Conservation (phyloP, 495 filamentous ascomycete species). For the Parathielavia hyrcaniae region DNA sequence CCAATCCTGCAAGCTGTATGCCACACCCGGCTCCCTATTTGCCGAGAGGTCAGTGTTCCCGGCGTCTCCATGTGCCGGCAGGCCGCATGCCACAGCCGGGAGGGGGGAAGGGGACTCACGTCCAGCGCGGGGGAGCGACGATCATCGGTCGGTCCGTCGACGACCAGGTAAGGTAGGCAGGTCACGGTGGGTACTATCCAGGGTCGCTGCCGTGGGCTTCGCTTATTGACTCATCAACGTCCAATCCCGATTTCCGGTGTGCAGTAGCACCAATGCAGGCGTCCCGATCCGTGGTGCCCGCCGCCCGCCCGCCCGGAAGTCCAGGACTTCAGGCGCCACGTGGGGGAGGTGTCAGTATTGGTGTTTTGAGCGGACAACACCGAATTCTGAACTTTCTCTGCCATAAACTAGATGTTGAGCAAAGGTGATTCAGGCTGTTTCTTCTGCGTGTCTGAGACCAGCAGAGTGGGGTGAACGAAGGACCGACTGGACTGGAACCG, state of each 20-base stretch:
- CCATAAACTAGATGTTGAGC: neutral
- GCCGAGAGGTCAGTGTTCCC: neutral
- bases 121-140: neutral
- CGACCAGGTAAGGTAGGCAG: no score
- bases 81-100: neutral
- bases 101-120: neutral
- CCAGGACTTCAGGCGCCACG: neutral
- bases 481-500: no score
- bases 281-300: conserved; percentile 22
- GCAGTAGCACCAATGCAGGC: conserved; percentile 29
- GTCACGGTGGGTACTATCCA: no score
- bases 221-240: neutral
- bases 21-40: conserved; percentile 20
- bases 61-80: no score
- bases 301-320: neutral
- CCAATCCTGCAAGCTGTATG: conserved; percentile 13
- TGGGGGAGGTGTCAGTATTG: neutral
- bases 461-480: no score
- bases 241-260: conserved; percentile 20
- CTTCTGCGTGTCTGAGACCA: no score
- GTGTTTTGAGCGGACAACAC: neutral
- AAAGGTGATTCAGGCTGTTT: no score
- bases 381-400: neutral
- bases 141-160: neutral
- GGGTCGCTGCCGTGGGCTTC: no score